Percentiles rank a stretch among this genome's conserved stretches.
Evolutionary conservation across 2,329 filamentous ascomycete genomes (phyloP).

Genomic region (Cercospora sojina): DNA sequence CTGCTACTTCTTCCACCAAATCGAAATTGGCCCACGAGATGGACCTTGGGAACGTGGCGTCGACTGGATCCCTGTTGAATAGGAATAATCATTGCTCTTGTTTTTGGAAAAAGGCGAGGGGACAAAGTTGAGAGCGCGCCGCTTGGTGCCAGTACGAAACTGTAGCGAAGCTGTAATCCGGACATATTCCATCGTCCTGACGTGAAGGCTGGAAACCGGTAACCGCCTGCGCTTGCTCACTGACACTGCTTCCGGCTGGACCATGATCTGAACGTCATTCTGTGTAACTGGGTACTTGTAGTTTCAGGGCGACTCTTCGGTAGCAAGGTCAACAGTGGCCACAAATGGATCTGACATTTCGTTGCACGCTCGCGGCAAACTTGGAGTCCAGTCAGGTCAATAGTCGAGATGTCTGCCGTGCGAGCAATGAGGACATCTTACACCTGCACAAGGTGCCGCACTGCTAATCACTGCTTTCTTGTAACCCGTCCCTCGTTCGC

Average conservation of each 20-base stretch:
- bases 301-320: background rate
- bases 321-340: no score
- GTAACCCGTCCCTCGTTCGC: no score
- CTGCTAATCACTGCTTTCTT: background rate
- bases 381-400: background rate
- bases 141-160: no score
- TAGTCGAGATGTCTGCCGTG: background rate
- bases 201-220: no score
- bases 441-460: background rate
- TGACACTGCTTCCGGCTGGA: background rate
- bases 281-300: background rate
- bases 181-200: no score
- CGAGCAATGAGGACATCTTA: background rate
- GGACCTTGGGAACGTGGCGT: background rate
- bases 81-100: background rate
- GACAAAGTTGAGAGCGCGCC: no score
- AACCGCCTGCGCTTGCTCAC: background rate
- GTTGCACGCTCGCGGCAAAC: background rate
- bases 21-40: background rate
- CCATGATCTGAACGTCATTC: background rate
- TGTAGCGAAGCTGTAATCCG: no score
- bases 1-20: background rate
- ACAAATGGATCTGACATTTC: background rate
- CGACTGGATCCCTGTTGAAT: background rate
- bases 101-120: no score